Conservation (phyloP, 495 filamentous ascomycete species). For the Aspergillus cavernicola region DNA sequence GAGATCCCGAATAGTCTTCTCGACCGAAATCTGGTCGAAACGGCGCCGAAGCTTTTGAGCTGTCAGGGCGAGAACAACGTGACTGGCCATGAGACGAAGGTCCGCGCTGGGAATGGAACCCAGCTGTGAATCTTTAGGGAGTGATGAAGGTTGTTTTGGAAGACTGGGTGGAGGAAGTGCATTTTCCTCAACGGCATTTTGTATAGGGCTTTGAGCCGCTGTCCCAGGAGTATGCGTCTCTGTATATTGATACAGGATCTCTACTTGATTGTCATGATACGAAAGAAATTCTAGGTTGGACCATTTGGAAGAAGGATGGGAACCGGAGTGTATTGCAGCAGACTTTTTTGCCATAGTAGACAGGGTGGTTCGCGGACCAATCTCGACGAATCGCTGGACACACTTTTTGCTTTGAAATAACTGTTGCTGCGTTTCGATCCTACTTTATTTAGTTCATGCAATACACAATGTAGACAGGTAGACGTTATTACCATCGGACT, state of each 20-base stretch:
- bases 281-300: slow-evolving; percentile 13
- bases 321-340: slow-evolving; percentile 88
- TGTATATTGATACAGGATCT: slow-evolving; percentile 16
- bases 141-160: neutral
- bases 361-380: slow-evolving; percentile 93
- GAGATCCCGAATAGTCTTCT: slow-evolving; percentile 22
- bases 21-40: slow-evolving; percentile 19
- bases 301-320: slow-evolving; percentile 50
- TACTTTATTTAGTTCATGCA: slow-evolving; percentile 6
- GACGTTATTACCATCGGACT: slow-evolving; percentile 64
- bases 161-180: neutral
- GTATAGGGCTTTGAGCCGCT: neutral
- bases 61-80: slow-evolving; percentile 19
- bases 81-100: slow-evolving; percentile 12
- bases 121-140: neutral
- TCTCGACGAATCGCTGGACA: slow-evolving; percentile 92
- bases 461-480: neutral
- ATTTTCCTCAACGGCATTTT: neutral
- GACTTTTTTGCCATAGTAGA: slow-evolving; percentile 96
- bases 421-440: slow-evolving; percentile 95
- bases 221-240: neutral
- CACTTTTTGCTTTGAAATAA: slow-evolving; percentile 49
- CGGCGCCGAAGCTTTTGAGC: slow-evolving; percentile 23
- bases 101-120: slow-evolving; percentile 7
- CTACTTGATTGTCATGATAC: slow-evolving; percentile 11